Percentiles rank a stretch among this genome's conserved stretches.
These are phyloP conservation scores for Cladosporium sp. DNA, from an alignment of 2,329 filamentous ascomycete genomes.

Conservation along the genomic window DNA sequence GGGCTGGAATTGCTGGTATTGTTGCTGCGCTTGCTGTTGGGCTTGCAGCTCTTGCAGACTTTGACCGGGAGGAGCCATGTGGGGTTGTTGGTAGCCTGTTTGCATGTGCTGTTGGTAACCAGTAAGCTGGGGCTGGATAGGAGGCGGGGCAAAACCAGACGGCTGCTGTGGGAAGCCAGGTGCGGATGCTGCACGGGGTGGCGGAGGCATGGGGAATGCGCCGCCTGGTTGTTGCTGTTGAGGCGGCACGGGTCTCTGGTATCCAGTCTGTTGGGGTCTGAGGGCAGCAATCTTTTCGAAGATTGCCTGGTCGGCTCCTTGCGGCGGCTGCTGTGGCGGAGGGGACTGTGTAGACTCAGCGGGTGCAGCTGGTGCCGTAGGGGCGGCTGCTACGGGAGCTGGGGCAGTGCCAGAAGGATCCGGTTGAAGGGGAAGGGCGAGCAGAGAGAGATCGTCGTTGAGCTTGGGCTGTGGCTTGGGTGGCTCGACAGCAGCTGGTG, in stretches of 20 bases:
- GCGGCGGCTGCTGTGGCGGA: slow-evolving; percentile 36
- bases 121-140: slow-evolving; percentile 80
- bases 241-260: slow-evolving; percentile 67
- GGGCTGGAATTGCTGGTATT: slow-evolving; percentile 15
- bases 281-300: slow-evolving; percentile 47
- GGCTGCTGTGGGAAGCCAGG: slow-evolving; percentile 64
- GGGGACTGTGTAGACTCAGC: slow-evolving; percentile 37
- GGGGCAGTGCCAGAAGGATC: slow-evolving; percentile 45
- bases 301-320: slow-evolving; percentile 42
- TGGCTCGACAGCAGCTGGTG: slow-evolving; percentile 36
- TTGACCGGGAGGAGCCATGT: slow-evolving; percentile 67
- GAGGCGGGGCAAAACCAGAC: slow-evolving; percentile 65
- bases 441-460: slow-evolving; percentile 66
- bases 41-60: slow-evolving; percentile 65
- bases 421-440: slow-evolving; percentile 63
- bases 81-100: slow-evolving; percentile 33
- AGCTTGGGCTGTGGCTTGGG: slow-evolving; percentile 46
- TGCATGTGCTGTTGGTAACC: slow-evolving; percentile 46
- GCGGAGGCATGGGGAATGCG: slow-evolving; percentile 71
- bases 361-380: slow-evolving; percentile 28
- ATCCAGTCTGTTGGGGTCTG: slow-evolving; percentile 36
- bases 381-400: slow-evolving; percentile 33
- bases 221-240: slow-evolving; percentile 53
- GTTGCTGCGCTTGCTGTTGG: slow-evolving; percentile 35
- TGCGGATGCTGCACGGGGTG: slow-evolving; percentile 77